A percentile compares a stretch with the other conserved stretches of the same genome.
These are phyloP conservation scores for Heritiera littoralis DNA, from an alignment of 345 rosid species.

Conservation along the genomic window DNA sequence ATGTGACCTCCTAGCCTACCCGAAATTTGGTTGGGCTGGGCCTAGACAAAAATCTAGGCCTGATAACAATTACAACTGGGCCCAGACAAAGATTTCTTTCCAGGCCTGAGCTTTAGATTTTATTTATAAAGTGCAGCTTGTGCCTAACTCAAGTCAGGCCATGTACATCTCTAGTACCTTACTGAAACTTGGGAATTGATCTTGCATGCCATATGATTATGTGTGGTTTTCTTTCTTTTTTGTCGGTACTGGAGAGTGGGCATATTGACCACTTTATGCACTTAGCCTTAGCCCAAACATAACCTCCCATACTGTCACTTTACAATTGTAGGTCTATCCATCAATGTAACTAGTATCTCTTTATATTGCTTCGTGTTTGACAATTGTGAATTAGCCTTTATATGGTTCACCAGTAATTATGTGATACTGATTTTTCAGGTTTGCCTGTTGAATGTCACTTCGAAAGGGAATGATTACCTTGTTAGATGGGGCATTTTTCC, in stretches of 20 bases:
- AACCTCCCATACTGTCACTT: background rate
- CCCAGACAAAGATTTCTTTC: background rate
- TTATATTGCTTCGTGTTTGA: background rate
- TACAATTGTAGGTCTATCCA: background rate
- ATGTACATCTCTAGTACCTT: background rate
- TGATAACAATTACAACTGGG: background rate
- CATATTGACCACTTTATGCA: background rate
- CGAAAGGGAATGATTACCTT: slow-evolving; percentile 46
- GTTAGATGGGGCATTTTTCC: slow-evolving; percentile 64
- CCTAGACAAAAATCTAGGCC: background rate
- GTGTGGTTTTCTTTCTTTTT: background rate
- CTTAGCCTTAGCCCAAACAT: background rate
- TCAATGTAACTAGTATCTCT: background rate
- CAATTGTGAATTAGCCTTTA: background rate
- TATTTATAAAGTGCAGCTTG: background rate
- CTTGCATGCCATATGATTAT: slow-evolving; percentile 6
- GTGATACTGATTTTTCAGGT: slow-evolving; percentile 42
- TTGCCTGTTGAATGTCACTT: slow-evolving; percentile 51
- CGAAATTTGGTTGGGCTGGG: slow-evolving; percentile 6
- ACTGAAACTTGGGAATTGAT: background rate
- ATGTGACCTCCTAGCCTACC: background rate
- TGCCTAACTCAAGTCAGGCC: background rate
- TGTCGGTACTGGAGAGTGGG: background rate
- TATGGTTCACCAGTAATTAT: slow-evolving; percentile 10
- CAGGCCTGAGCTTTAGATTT: background rate